Base-by-base conservation (phyloP, 257 asterid genomes). In the Nicotiana benthamiana region DNA sequence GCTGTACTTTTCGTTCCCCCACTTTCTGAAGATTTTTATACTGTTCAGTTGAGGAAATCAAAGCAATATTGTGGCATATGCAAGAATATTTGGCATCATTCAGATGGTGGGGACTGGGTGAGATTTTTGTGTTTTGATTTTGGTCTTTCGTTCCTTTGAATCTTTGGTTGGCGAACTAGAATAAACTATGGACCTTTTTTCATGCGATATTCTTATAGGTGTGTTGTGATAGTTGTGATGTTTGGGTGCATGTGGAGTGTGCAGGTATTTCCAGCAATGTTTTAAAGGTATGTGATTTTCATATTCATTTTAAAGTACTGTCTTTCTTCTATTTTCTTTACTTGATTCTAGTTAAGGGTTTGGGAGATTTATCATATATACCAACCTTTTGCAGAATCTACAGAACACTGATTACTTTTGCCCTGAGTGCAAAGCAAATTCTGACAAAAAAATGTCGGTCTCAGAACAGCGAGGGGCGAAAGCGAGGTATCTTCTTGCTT, bases 41-140 rank as follows among this genome's bases (percentile, higher is more conserved):
- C 84, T 80, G 51, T 80, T 72, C 82, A 96, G 98, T 85, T 94
- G 30, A 88, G 94, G 84, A 90, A 89, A 78, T 91, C 96, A 46
- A 92, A 89, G 89, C 99, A 94, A 83, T 90, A 84, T 79, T 96
- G 99, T 86, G 97, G 97, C 66, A 86, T 94, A 83, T 96, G 99
- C 93, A 86, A 92, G 88, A 79, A 89, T 81, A 90, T 94, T 84
- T 94, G 98, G 98, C 95, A 96, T 79, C 97, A 90, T 79, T 91
- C 97, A 74, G 99, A 96, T 84, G 99, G 98, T 82, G 97, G 98
- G 83, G 86, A 88, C 85, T 96, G 98, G 98, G 99, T 96, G 84
- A 91, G 95, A 83, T 57, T 72, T 76, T 68, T 81, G 46, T 79
- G 77, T 72, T 43, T 75, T 78, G 48, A 46, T 82, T 56, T 79